A percentile compares a stretch with the other conserved stretches of the same genome.
These are phyloP conservation scores for Chlorophyllum brunneum DNA, from an alignment of 768 basidiomycete species.

Conservation along the genomic window DNA sequence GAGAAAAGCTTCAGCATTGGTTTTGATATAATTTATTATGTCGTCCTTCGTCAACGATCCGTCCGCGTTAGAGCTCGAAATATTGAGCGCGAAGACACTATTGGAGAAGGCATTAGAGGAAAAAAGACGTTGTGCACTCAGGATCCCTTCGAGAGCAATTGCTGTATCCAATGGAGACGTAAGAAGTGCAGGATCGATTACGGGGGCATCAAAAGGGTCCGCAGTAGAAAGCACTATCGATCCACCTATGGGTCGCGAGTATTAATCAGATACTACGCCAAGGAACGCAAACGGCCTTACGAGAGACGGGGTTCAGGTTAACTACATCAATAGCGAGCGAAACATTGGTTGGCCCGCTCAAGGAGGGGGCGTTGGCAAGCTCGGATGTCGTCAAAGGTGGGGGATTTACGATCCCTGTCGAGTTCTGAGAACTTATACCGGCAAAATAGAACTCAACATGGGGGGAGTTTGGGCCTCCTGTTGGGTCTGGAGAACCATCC, in stretches of 20 bases:
- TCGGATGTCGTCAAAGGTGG: too few species aligned
- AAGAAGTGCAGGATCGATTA: conserved; percentile 36
- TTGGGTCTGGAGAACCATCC: conserved; percentile 3
- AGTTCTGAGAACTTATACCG: background rate
- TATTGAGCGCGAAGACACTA: conserved; percentile 10
- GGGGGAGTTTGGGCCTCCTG: conserved; percentile 10
- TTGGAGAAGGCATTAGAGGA: conserved; percentile 15
- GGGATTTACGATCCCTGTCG: background rate
- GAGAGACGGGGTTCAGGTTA: background rate
- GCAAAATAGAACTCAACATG: conserved; percentile 13
- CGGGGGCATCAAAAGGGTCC: conserved; percentile 36
- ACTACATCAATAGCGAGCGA: background rate
- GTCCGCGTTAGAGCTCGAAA: conserved; percentile 3
- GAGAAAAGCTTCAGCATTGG: background rate
- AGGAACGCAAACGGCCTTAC: background rate
- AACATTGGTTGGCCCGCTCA: too few species aligned
- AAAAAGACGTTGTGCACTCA: conserved; percentile 17
- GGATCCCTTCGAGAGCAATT: conserved; percentile 20
- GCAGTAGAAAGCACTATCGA: conserved; percentile 30
- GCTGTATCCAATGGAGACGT: conserved; percentile 17
- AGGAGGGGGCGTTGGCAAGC: too few species aligned
- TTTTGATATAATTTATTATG: background rate
- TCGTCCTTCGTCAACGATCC: conserved; percentile 9
- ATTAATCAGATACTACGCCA: background rate
- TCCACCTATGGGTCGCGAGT: conserved; percentile 15